These are phyloP conservation scores for Dryas alaskensis DNA, from an alignment of 306 rosid species.

Conservation along the genomic window DNA sequence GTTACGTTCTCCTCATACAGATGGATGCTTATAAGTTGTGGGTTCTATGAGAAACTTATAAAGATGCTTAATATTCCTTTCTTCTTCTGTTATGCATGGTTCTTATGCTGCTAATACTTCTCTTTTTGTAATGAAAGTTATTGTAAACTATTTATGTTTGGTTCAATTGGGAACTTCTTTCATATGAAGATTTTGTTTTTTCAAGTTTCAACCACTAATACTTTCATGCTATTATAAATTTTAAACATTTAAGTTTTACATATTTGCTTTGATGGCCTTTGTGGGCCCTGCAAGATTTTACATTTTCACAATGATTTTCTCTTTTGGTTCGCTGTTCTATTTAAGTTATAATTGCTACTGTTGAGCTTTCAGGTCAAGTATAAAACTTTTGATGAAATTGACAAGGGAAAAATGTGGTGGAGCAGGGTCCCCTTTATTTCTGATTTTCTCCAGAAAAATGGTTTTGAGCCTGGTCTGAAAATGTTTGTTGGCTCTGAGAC, in stretches of 20 bases:
- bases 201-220: background rate
- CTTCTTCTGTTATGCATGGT: background rate
- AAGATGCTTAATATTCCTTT: background rate
- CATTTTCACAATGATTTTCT: background rate
- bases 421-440: slow-evolving; percentile 76
- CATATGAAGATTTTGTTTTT: background rate
- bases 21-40: background rate
- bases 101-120: background rate
- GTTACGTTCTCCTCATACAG: background rate
- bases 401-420: slow-evolving; percentile 74
- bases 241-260: background rate
- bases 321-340: background rate
- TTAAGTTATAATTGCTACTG: slow-evolving; percentile 15
- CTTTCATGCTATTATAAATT: background rate
- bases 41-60: background rate
- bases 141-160: background rate
- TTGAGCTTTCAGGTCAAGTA: slow-evolving; percentile 67
- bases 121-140: background rate
- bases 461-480: slow-evolving; percentile 69
- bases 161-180: background rate
- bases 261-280: background rate
- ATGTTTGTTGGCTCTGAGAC: slow-evolving; percentile 70
- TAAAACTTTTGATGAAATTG: slow-evolving; percentile 78
- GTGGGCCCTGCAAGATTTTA: background rate
- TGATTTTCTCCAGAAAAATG: slow-evolving; percentile 62